Base-by-base conservation (phyloP, 768 basidiomycete species). In the Scleroderma citrinum region DNA sequence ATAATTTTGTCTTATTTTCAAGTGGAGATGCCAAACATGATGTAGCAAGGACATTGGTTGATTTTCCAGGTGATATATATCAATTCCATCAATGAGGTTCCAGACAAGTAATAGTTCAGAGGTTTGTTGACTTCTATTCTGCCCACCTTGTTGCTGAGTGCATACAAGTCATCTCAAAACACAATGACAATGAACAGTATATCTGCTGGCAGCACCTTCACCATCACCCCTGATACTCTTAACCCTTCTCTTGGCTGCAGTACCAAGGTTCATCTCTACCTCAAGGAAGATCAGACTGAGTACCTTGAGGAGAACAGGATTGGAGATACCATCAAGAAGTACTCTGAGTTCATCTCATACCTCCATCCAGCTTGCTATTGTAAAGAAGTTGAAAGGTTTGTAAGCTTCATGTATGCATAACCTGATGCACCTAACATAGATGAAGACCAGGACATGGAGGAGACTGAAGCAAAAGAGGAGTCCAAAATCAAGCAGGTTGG, bases 51-150 rank as follows among this genome's bases (percentile, higher is more conserved):
- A n/a, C n/a, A n/a, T n/a, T n/a, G n/a, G n/a, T n/a, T n/a, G n/a
- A n/a, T n/a, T n/a, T n/a, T n/a, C n/a, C n/a, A n/a, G n/a, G n/a
- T n/a, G n/a, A n/a, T n/a, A n/a, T n/a, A n/a, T n/a, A n/a, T n/a
- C n/a, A n/a, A n/a, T n/a, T n/a, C n/a, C n/a, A n/a, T n/a, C n/a
- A n/a, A n/a, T n/a, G n/a, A n/a, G n/a, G n/a, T n/a, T n/a, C n/a
- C n/a, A n/a, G n/a, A n/a, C n/a, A n/a, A n/a, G n/a, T n/a, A n/a
- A n/a, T n/a, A n/a, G n/a, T n/a, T n/a, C n/a, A n/a, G n/a, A n/a
- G n/a, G n/a, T n/a, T n/a, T 93, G 95, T 99, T 70, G 95, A 95
- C 77, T 98, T 98, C 85, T 98, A 99, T 83, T 97, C 95, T 43
- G 90, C 92, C 14, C 98, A 98, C 81, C 92, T 99, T 61, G 93